Base-by-base conservation (phyloP, 2,329 filamentous ascomycete genomes). In the Thelonectria blattea region DNA sequence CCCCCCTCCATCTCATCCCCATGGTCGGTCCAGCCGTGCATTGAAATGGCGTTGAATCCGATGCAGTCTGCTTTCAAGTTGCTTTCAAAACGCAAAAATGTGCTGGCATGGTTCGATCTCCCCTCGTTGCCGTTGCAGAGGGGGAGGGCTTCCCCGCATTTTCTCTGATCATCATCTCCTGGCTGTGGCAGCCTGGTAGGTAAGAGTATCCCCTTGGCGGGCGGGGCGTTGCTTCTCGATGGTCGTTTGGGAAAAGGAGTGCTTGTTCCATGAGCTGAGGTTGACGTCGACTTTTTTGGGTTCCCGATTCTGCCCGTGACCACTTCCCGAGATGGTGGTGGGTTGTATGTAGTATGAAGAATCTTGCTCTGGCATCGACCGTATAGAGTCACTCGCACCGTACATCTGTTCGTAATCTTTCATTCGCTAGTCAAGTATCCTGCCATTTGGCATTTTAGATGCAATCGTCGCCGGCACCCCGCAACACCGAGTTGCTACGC, bases 351-450 rank as follows among this genome's bases (percentile, higher is more conserved):
- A n/a, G n/a, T n/a, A 24, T 30, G 27, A 30, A 10, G 27, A 30
- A 9, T 30, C 27, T 30, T 30, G 27, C 8, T 9, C 27, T 30
- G 5, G 5, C 27, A 4, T 30, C 27, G 8, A 24, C 22, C 7
- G 22, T 24, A 7, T 30, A 7, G 5, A 30, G 5, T 30, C 27
- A 30, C 27, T 30, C 27, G 9, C 22, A 30, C 27, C 27, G 27
- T 30, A 37, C 11, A 37, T 14, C 34, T 37, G 11, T 37, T 53
- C 22, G 43, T 53, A 27, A 34, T 58, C 20, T 58, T 52, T 46
- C 34, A 42, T 39, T 53, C 52, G 34, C 58, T 56, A 52, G 48
- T 45, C 30, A 27, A 41, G 45, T 56, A 56, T 60, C 58, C 52
- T 48, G 42, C 57, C 51, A 12, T n/a, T 41, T 6, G 12, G 37